Evolutionary conservation across 306 rosid species (phyloP).

Genomic region (Neltuma alba): DNA sequence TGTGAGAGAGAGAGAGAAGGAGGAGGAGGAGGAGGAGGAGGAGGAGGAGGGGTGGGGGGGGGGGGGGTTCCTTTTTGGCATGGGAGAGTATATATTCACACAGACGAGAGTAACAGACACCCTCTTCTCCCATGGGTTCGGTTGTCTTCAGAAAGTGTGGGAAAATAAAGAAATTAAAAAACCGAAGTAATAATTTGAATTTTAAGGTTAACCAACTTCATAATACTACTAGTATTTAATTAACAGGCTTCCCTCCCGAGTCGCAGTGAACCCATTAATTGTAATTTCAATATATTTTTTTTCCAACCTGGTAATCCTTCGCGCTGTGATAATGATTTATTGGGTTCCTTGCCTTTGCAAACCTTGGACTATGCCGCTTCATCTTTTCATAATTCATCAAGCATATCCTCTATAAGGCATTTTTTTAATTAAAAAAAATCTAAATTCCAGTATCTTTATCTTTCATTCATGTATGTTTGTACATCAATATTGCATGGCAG

Average conservation of each 20-base stretch:
- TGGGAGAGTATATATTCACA: too few species aligned
- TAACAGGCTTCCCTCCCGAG: neutral
- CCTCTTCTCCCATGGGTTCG: neutral
- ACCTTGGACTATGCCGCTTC: neutral
- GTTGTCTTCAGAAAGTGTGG: neutral
- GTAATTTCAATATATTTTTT: neutral
- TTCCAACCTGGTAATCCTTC: neutral
- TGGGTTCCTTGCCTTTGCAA: constrained; percentile 9
- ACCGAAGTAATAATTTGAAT: neutral
- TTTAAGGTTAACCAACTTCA: neutral
- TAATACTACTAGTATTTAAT: neutral
- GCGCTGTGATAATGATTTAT: constrained; percentile 2
- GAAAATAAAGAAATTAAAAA: neutral
- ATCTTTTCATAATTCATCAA: constrained; percentile 4
- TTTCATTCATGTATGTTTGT: neutral
- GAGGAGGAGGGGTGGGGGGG: too few species aligned
- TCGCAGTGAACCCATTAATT: neutral
- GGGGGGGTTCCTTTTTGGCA: too few species aligned
- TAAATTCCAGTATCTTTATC: constrained; percentile 13
- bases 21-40: too few species aligned
- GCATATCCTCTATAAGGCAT: neutral
- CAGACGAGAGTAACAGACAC: neutral
- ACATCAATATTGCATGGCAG: constrained; percentile 31
- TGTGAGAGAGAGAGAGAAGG: too few species aligned
- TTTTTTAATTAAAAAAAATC: constrained; percentile 2